Evolutionary conservation across 2,329 filamentous ascomycete genomes (phyloP), one percentile per base, ranked within the genome.

Genomic region (Seiridium cupressi): DNA sequence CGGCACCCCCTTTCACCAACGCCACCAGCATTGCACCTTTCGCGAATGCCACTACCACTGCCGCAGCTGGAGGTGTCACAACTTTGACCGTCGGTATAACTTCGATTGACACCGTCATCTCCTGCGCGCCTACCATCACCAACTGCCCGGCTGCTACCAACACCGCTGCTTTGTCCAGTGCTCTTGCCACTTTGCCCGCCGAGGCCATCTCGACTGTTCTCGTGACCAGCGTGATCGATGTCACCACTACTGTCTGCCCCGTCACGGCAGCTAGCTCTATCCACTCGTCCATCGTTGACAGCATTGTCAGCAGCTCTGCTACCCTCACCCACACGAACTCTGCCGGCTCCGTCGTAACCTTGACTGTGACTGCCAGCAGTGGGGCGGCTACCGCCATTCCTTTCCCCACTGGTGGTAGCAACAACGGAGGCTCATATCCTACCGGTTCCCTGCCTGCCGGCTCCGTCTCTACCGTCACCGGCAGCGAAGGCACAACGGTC

Each of bases 231-330:
- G 67, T 69, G 31, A 58, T 72, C 51, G 69, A 63, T 40, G 31
- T 71, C 11, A 72, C 69, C 8, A 72, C 70, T 8, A 71, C 67
- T 2, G 65, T 70, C 31, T 71, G 70, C 59, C 67, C 69, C 26
- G 65, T 71, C 40, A 65, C 66, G 10, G 68, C 67, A 6, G 69
- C 62, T 4, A 40, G 63, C 4, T 59, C 64, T 3, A 63, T 71
- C 26, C 68, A 68, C 40, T 69, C 69, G 4, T 68, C 68, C 1
- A 63, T 69, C n/a, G 47, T 69, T 13, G 62, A 40, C 46, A n/a
- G 58, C 65, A 18, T 51, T 32, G 26, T 47, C 56, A 36, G 42
- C 55, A 18, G 57, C 59, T 58, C 58, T 44, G 49, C 49, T 11
- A 51, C 58, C 1, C 51, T 58, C 18, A 55, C 35, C 35, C 55